phyloP scores from a whole-genome alignment of 2,329 filamentous ascomycete species.

The Alternaria sp. region DNA sequence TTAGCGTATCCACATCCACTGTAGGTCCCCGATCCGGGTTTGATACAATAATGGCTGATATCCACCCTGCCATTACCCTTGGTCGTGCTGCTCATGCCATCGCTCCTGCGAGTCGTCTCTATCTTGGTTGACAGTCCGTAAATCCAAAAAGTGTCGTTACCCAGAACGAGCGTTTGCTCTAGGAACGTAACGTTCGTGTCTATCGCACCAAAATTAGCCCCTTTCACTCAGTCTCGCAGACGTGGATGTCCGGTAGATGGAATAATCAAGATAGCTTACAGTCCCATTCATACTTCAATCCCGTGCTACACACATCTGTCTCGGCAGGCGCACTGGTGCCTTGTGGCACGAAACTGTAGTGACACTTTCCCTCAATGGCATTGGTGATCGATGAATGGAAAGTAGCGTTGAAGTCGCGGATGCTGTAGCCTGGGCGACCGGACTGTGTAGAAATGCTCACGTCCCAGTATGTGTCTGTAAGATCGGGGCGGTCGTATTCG shows the following conservation, averaged over 20 bases:
- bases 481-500: neutral
- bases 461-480: neutral
- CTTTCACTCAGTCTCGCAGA: neutral
- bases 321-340: neutral
- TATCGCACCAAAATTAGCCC: neutral
- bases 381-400: neutral
- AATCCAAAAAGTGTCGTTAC: neutral
- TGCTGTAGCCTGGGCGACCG: neutral
- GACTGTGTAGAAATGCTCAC: neutral
- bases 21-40: neutral
- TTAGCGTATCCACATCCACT: neutral
- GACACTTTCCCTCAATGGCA: neutral
- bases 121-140: neutral
- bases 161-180: neutral
- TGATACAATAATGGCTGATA: neutral
- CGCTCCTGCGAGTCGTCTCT: neutral
- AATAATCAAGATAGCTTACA: neutral
- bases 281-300: neutral
- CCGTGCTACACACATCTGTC: neutral
- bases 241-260: neutral
- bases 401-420: neutral
- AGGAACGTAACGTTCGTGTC: neutral
- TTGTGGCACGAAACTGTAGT: neutral
- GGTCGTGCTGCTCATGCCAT: neutral
- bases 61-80: neutral